A percentile compares a stretch with the other conserved stretches of the same genome.
phyloP scores from a whole-genome alignment of 2,329 filamentous ascomycete species.

The Cryphonectria japonica region DNA sequence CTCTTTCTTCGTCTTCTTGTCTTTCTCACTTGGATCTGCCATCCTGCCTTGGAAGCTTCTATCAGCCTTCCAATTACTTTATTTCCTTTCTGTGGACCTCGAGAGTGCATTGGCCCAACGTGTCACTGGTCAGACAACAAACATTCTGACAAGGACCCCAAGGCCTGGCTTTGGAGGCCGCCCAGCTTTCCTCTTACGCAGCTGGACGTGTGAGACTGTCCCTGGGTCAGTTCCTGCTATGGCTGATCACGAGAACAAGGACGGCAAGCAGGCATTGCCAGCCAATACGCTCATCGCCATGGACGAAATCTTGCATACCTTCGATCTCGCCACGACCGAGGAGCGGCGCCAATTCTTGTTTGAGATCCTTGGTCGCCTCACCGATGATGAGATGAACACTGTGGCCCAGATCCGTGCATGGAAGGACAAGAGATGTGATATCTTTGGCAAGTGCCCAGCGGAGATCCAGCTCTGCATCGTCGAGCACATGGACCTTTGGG shows the following conservation, averaged over 20 bases:
- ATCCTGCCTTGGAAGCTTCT: too few relatives aligned
- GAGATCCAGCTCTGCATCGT: constrained; percentile 21
- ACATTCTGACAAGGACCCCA: background rate
- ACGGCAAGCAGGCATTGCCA: background rate
- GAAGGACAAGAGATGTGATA: background rate
- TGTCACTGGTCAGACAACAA: background rate
- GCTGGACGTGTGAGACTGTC: too few relatives aligned
- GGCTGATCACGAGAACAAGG: background rate
- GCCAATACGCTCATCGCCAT: background rate
- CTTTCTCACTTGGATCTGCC: background rate
- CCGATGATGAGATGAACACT: background rate
- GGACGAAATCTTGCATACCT: background rate
- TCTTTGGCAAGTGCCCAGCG: constrained; percentile 13
- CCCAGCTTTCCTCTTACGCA: too few relatives aligned
- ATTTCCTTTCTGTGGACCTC: background rate
- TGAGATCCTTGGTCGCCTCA: constrained; percentile 10
- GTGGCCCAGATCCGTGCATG: background rate
- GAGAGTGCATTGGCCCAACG: background rate
- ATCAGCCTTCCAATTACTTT: background rate
- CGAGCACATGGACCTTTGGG: constrained; percentile 6
- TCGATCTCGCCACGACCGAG: constrained; percentile 6
- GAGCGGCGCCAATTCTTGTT: constrained; percentile 5
- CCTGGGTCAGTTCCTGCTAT: too few relatives aligned
- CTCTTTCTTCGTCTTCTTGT: background rate
- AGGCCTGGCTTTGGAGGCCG: background rate